These are phyloP conservation scores for Hypoxylon sp. DNA, from an alignment of 2,329 filamentous ascomycete genomes.

Conservation along the genomic window DNA sequence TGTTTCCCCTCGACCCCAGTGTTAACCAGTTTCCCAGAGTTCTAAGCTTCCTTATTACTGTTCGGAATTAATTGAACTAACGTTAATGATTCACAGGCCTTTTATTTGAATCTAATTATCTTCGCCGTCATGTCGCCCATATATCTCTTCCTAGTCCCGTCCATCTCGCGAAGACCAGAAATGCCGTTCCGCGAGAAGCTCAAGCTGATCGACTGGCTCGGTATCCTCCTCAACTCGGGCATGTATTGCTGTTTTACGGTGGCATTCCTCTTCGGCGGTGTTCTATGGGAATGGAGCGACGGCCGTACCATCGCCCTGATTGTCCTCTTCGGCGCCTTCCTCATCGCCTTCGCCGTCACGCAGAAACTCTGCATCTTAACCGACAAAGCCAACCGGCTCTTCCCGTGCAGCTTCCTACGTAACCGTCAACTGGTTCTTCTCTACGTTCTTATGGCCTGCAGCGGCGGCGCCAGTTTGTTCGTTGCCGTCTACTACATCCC, in stretches of 20 bases:
- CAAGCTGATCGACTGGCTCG: conserved; percentile 61
- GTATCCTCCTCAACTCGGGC: conserved; percentile 60
- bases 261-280: conserved; percentile 63
- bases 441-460: conserved; percentile 56
- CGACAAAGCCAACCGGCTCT: conserved; percentile 57
- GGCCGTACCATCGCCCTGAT: conserved; percentile 63
- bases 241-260: conserved; percentile 52
- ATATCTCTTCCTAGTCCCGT: conserved; percentile 53
- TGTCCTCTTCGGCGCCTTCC: conserved; percentile 60
- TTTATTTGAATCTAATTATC: conserved; percentile 70
- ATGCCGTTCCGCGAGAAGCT: conserved; percentile 53
- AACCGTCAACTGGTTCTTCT: conserved; percentile 59
- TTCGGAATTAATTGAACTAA: background rate
- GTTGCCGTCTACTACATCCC: conserved; percentile 66
- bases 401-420: conserved; percentile 62
- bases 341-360: conserved; percentile 60
- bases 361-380: conserved; percentile 62
- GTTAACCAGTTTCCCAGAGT: too few species aligned
- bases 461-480: conserved; percentile 54
- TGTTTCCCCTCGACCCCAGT: background rate
- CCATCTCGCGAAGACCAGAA: conserved; percentile 51
- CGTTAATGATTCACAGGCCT: conserved; percentile 41
- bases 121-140: conserved; percentile 58
- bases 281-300: conserved; percentile 64
- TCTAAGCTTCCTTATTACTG: background rate